Conservation (phyloP, 2,329 filamentous ascomycete species). For the Aureobasidium sp. region DNA sequence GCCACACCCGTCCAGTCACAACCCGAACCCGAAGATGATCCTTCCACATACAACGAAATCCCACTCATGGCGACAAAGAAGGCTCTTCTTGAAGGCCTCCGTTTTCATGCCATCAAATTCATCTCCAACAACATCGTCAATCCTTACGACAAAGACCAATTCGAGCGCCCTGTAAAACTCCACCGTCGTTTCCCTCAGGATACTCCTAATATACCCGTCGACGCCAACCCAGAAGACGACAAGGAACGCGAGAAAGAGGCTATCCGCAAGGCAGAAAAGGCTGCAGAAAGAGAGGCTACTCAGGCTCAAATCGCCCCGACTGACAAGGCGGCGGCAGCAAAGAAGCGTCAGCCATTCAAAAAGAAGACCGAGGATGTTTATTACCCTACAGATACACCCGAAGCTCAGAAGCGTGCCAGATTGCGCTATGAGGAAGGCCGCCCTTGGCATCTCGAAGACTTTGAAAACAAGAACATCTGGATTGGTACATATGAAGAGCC, state of each 20-base stretch:
- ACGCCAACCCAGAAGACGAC: slow-evolving; percentile 49
- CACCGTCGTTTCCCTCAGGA: slow-evolving; percentile 80
- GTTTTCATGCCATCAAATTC: slow-evolving; percentile 83
- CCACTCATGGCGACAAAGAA: slow-evolving; percentile 79
- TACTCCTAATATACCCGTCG: slow-evolving; percentile 41
- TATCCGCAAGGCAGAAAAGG: slow-evolving; percentile 61
- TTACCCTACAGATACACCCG: slow-evolving; percentile 64
- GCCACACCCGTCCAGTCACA: neutral
- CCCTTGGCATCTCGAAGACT: slow-evolving; percentile 95
- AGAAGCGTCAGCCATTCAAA: slow-evolving; percentile 55
- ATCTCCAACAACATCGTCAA: slow-evolving; percentile 41
- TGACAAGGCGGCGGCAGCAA: slow-evolving; percentile 42
- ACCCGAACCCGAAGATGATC: slow-evolving; percentile 17
- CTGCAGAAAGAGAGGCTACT: slow-evolving; percentile 78
- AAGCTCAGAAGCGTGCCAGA: slow-evolving; percentile 59
- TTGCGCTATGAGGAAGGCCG: slow-evolving; percentile 86
- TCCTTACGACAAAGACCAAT: slow-evolving; percentile 69
- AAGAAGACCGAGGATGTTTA: slow-evolving; percentile 85
- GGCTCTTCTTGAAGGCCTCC: slow-evolving; percentile 66
- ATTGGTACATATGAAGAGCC: slow-evolving; percentile 84
- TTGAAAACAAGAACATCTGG: slow-evolving; percentile 91
- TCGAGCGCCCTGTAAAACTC: slow-evolving; percentile 77
- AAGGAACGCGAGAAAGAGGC: slow-evolving; percentile 52
- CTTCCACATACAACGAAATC: slow-evolving; percentile 38
- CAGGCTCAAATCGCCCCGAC: slow-evolving; percentile 89